Evolutionary conservation across 306 rosid genomes (phyloP).

Genomic region (Cucurbita maxima): DNA sequence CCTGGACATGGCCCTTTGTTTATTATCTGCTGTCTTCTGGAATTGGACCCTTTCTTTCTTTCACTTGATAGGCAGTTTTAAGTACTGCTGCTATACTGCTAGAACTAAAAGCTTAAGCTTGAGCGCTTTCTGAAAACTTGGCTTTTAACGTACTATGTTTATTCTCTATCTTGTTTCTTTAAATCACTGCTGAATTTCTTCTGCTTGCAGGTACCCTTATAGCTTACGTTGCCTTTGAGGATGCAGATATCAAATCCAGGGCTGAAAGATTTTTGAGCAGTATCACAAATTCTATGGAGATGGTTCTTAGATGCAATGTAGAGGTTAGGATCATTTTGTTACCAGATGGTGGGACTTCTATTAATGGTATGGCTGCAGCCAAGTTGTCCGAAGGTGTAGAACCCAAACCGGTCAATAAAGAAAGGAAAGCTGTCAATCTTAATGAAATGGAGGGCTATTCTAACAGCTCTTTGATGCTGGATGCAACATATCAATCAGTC

Average conservation of each 20-base stretch:
- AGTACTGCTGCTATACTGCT: background rate
- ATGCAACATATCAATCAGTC: conserved; percentile 36
- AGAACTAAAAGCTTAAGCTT: background rate
- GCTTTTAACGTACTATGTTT: background rate
- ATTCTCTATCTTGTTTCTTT: background rate
- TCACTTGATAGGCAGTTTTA: background rate
- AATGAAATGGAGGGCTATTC: conserved; percentile 32
- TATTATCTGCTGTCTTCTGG: background rate
- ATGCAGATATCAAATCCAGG: conserved; percentile 61
- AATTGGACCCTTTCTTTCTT: background rate
- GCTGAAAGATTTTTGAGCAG: conserved; percentile 94
- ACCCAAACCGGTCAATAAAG: conserved; percentile 17
- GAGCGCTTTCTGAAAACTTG: background rate
- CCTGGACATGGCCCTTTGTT: background rate
- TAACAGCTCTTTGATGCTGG: conserved; percentile 34
- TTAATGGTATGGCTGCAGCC: conserved; percentile 31
- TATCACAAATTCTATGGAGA: conserved; percentile 85
- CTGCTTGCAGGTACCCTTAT: conserved; percentile 52
- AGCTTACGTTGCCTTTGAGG: conserved; percentile 72
- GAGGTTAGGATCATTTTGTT: conserved; percentile 82
- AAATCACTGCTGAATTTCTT: background rate
- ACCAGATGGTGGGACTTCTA: conserved; percentile 46
- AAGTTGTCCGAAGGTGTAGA: conserved; percentile 23
- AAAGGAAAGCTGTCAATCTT: conserved; percentile 21
- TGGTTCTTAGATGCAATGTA: conserved; percentile 75